Evolutionary conservation across 2,329 filamentous ascomycete species (phyloP), one percentile per base, ranked within the genome.

Genomic region (Aspergillus ruber): DNA sequence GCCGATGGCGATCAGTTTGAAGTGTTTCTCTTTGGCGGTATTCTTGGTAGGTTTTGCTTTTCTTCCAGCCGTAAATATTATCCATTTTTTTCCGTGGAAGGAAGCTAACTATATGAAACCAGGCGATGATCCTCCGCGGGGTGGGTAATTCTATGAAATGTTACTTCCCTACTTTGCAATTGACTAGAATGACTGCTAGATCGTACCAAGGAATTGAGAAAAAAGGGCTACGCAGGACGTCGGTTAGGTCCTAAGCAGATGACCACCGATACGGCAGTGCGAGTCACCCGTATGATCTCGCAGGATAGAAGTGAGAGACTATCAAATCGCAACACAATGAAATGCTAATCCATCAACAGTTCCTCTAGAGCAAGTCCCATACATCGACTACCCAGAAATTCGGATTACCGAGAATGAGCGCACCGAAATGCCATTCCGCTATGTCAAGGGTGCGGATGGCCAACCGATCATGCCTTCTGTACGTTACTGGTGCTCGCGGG

Each of bases 371-470:
- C 75, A 90, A 55, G 85, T 98, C 29, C 77, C 83, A 2, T 96
- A 93, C 64, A 68, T 93, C 29, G 90, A 97, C 65, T 84, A 88
- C 62, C 93, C 93, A 0, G 91, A 97, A 64, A 80, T 98, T 63
- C 84, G 84, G 63, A 85, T 97, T 67, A 88, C 88, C 66, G 84
- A 93, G 65, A 85, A 95, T 62, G 93, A 98, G 72, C 93, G 87
- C 66, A 95, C 90, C 0, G 80, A 95, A 68, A 97, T 98, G 93
- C 93, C 93, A 1, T 98, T 98, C 70, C 88, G 93, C 57, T 98
- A 98, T 65, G 90, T 98, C 44, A 85, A 81, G 63, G 84, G 79
- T 44, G 73, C 80, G 9, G 75, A 87, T 48, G 89, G 86, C 40
- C 76, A 88, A 56, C 88, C 90, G 1, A 83, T 96, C 49, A 95